Base-by-base conservation (phyloP, 331 rosid genomes). In the Spiraea crenata region DNA sequence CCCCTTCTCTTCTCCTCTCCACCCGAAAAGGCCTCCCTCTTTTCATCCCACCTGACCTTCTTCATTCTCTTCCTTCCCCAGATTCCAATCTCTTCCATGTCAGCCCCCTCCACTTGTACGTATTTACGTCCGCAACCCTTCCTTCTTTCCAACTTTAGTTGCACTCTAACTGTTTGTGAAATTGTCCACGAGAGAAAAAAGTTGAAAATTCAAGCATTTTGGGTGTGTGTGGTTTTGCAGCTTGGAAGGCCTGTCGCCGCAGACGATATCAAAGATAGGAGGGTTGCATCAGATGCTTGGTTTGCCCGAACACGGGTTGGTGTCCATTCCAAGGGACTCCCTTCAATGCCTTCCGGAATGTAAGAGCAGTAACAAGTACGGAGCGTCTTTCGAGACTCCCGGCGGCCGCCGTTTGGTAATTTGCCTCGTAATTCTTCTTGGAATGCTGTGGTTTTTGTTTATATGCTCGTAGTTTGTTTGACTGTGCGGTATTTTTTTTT, bases 41-140 rank as follows among this genome's bases (percentile, higher is more conserved):
- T 65, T 91, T 91, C 64, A 86, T 79, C 48, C 50, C 97, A 39
- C 99, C 96, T 2, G 99, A 93, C 74, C 93, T 87, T 65, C 93
- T 93, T 74, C 46, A 83, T 62, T 89, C 96, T 74, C 92, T 93
- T n/a, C 99, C 99, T 68, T 93, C 85, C 9, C 98, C 98, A n/a
- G 88, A 93, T 74, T 89, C 90, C 70, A 83, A 84, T 71, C 90
- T 91, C 73, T 87, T 93, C 61, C 99, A 93, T 70, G 80, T 89
- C 55, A 85, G 91, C 47, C 92, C 97, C 1, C 83, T 91, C 54
- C 97, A 93, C 79, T 93, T 93, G 98, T 92, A 77, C 74, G 86
- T 61, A 1, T 45, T n/a, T 76, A 4, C 7, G 10, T 4, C 19
- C 15, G n/a, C 41, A 37, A 37, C 14, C 55, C 5, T 50, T 55